Base-by-base conservation (phyloP, 2,329 filamentous ascomycete species). In the Cladophialophora bantiana region DNA sequence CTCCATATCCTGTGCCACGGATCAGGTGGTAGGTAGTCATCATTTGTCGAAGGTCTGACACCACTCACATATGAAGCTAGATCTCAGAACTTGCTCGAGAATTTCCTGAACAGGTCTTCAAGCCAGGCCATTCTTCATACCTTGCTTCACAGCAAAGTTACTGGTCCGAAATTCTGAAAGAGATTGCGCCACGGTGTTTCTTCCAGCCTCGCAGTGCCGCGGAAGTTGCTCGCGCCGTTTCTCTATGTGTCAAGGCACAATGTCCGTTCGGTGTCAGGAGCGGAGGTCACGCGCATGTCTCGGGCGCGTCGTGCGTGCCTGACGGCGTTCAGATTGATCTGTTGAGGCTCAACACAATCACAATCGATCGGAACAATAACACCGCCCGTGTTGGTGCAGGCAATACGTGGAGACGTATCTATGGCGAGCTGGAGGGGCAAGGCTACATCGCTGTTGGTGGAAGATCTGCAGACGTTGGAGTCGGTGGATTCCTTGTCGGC, bases 401-500 rank as follows among this genome's bases (percentile, higher is more conserved):
- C 36, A 38, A 18, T 38, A 59, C 38, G n/a, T 48, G 57, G 57
- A 26, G 20, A 26, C 18, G 18, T 6, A 20, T 59, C n/a, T 59
- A 59, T 38, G 50, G 31, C n/a, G 18, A 42, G 31, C 20, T 31
- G 4, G 20, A 57, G 54, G 35, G 35, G 34, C n/a, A 57, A 36
- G 31, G 54, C n/a, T 57, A 32, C 7, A 42, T 15, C 38, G 38
- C 38, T 13, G 38, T 42, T 42, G 38, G 38, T 15, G 38, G 38
- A 42, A 42, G 38, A 42, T 42, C 38, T 42, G 38, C 38, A 42
- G 38, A 42, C 15, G 38, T 42, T 15, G 38, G 38, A 13, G 12
- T 42, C 12, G 38, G 38, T 42, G 38, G 38, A 4, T 71, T 79
- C 1, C 71, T 73, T 3, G 68, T 79, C 1, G 78, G 78, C 48